These are phyloP conservation scores for Funneliformis geosporum DNA, from an alignment of 192 early-diverging fungal species.

Conservation along the genomic window DNA sequence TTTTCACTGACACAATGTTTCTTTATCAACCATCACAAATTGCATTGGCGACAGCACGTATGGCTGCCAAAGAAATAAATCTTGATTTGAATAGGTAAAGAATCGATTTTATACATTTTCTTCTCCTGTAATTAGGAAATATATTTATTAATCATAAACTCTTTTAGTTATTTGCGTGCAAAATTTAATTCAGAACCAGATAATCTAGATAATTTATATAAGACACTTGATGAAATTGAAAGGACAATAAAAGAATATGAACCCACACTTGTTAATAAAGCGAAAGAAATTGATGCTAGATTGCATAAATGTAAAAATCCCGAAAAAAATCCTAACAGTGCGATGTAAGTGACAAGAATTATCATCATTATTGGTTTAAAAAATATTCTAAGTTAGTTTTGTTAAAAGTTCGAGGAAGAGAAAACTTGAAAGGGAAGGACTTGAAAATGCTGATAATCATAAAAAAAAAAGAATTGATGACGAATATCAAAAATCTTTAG, in stretches of 20 bases:
- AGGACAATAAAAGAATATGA: constrained; percentile 45
- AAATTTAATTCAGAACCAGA: constrained; percentile 34
- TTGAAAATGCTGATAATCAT: not conserved
- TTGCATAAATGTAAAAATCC: constrained; percentile 72
- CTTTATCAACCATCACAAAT: constrained; percentile 78
- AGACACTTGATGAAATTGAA: constrained; percentile 56
- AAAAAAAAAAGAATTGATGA: constrained; percentile 16
- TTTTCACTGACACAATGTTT: constrained; percentile 74
- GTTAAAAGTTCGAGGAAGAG: constrained; percentile 25
- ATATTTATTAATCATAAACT: not conserved
- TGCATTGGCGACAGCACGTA: constrained; percentile 64
- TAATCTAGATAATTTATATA: constrained; percentile 45
- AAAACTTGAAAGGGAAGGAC: constrained; percentile 11
- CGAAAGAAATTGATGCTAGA: constrained; percentile 61
- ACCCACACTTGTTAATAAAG: constrained; percentile 48
- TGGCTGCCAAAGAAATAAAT: constrained; percentile 57
- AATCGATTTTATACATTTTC: not conserved
- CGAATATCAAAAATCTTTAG: constrained; percentile 8
- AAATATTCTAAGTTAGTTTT: not conserved
- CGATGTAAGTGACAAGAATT: constrained; percentile 44
- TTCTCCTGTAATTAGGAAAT: not conserved
- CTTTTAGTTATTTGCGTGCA: constrained; percentile 36
- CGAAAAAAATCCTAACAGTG: constrained; percentile 69
- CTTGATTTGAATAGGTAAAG: constrained; percentile 54
- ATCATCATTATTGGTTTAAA: not conserved